Evolutionary conservation across 1,284 basidiomycete species (phyloP).

Genomic region (Puccinia triticina): DNA sequence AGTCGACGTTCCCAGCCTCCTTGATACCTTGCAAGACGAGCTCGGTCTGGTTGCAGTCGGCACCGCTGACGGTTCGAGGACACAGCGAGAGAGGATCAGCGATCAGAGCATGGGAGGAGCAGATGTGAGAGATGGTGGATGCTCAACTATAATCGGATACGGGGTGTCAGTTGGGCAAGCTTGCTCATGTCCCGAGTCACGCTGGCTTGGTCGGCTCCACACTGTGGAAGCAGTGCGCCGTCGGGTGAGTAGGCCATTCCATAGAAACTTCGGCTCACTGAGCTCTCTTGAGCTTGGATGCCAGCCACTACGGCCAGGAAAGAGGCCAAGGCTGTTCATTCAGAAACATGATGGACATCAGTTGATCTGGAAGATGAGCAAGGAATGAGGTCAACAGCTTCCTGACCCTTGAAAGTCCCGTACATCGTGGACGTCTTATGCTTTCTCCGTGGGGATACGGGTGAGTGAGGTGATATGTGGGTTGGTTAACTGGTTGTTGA

Average conservation of each 20-base stretch:
- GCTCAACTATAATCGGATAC: constrained; percentile 56
- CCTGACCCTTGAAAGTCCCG: constrained; percentile 2
- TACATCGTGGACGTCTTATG: not conserved
- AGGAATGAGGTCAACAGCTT: not conserved
- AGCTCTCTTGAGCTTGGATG: constrained; percentile 12
- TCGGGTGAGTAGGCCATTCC: constrained; percentile 50
- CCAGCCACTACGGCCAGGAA: not conserved
- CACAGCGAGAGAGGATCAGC: constrained; percentile 53
- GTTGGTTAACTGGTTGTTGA: too few relatives aligned
- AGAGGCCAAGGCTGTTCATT: not conserved
- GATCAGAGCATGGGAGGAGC: too few relatives aligned
- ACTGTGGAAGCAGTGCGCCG: constrained; percentile 58
- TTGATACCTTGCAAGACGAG: constrained; percentile 75
- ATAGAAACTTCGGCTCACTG: constrained; percentile 36
- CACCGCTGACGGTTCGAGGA: constrained; percentile 54
- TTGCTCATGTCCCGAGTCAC: constrained; percentile 64
- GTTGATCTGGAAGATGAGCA: not conserved
- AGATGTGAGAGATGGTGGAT: too few relatives aligned
- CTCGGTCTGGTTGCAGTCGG: constrained; percentile 66
- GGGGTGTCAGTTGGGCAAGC: constrained; percentile 60
- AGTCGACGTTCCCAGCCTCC: constrained; percentile 77
- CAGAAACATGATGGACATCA: not conserved
- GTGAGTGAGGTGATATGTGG: not conserved
- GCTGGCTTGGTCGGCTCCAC: constrained; percentile 62
- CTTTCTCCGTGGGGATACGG: not conserved